Evolutionary conservation across 495 filamentous ascomycete species (phyloP), one percentile per base, ranked within the genome.

Genomic region (Parathielavia appendiculata): DNA sequence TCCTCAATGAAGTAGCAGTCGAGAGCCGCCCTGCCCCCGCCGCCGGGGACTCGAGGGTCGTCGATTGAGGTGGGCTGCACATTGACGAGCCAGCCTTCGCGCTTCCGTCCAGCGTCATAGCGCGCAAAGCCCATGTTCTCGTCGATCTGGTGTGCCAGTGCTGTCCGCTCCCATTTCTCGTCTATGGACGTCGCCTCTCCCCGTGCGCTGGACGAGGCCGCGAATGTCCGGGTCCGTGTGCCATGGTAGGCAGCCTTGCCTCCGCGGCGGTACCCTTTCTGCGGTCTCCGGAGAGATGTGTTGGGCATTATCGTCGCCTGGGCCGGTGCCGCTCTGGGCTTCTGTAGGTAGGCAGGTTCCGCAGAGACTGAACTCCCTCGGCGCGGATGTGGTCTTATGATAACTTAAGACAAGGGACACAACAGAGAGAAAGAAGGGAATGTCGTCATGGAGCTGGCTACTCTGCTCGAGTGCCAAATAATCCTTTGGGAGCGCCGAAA

Each of bases 1-100:
- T 97, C 90, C 67, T 93, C 91, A 49, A 99, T 83, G 73, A 99
- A 97, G 73, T 96, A 99, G 73, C 87, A 97, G 73, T 99, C 95
- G 54, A 99, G 86, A 8, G 87, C 93, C 2, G 93, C 90, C 60
- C 91, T 82, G 47, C 92, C 92, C 47, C 71, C 76, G 41, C 92
- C 72, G 54, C 87, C 86, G 12, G 85, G 83, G 6, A 89, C 76
- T 58, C 90, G 90, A 20, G 90, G 79, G 71, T 97, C 92, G 67
- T 95, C 87, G 38, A 97, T 78, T 19, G 82, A 84, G 0, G 93
- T 97, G 41, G 89, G 83, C 67, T 96, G 90, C 78, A 97, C 89
- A 66, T 97, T 97, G 54, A 90, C 89, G 17, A 99, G 81, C 93
- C 93, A 99, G 51, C 93, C 93, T 44, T 88, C 82, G 58, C 83